A percentile compares a stretch with the other conserved stretches of the same genome.
Conservation (phyloP, 306 rosid species). For the Glycine tomentella region DNA sequence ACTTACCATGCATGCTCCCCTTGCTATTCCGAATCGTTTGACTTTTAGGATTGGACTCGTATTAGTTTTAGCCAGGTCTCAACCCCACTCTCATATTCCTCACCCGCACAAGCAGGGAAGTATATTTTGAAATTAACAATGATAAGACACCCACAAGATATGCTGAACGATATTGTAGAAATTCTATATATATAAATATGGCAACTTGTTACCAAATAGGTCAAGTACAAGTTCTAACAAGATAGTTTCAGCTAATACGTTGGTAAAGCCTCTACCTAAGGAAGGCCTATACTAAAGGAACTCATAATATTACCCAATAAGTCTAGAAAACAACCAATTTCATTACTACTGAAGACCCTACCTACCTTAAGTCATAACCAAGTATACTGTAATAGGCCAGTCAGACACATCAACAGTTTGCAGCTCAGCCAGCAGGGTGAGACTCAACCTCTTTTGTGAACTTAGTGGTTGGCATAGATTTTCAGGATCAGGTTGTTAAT, state of each 20-base stretch:
- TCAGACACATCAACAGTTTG: slow-evolving; percentile 52
- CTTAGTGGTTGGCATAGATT: slow-evolving; percentile 45
- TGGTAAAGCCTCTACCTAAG: slow-evolving; percentile 40
- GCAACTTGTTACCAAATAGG: slow-evolving; percentile 23
- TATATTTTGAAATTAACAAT: slow-evolving; percentile 3
- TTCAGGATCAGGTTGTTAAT: slow-evolving; percentile 48
- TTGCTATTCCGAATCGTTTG: neutral
- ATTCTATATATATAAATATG: slow-evolving; percentile 43
- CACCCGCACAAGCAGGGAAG: too few species aligned
- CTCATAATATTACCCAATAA: slow-evolving; percentile 37
- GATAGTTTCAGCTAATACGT: neutral
- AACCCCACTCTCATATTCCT: too few species aligned
- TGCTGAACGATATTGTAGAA: slow-evolving; percentile 34
- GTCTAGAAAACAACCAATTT: slow-evolving; percentile 36
- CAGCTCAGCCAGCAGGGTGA: slow-evolving; percentile 50
- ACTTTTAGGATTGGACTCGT: too few species aligned
- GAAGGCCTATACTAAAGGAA: slow-evolving; percentile 37
- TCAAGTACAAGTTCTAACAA: slow-evolving; percentile 42
- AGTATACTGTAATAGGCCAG: slow-evolving; percentile 45
- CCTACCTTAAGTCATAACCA: slow-evolving; percentile 41
- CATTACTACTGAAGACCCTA: slow-evolving; percentile 13
- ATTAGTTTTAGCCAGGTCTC: too few species aligned
- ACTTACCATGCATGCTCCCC: neutral
- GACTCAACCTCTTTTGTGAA: slow-evolving; percentile 42
- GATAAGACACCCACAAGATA: neutral